These are phyloP conservation scores for Paecilomyces fulvus DNA, from an alignment of 2,329 filamentous ascomycete genomes.

Conservation along the genomic window DNA sequence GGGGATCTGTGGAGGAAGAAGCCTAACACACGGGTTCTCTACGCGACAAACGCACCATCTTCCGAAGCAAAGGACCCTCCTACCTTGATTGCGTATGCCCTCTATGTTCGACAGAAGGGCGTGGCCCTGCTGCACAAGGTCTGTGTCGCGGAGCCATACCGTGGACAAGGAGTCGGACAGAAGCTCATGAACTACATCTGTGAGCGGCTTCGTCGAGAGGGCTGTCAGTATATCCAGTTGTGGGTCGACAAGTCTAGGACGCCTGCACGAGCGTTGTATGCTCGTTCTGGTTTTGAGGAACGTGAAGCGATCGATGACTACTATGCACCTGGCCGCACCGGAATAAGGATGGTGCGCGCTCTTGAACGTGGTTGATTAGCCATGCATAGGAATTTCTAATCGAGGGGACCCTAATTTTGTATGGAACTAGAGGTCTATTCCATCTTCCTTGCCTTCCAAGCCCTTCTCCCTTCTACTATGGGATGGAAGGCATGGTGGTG, in stretches of 20 bases:
- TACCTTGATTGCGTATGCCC: constrained; percentile 38
- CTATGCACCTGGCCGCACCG: constrained; percentile 42
- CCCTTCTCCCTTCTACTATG: constrained; percentile 14
- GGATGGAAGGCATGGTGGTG: constrained; percentile 11
- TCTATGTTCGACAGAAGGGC: constrained; percentile 38
- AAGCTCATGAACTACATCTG: constrained; percentile 38
- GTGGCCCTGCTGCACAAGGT: constrained; percentile 44
- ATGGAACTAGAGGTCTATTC: neutral
- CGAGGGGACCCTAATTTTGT: neutral
- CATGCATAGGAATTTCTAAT: neutral
- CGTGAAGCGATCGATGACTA: constrained; percentile 40
- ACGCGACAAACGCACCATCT: constrained; percentile 16
- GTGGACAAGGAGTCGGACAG: constrained; percentile 39
- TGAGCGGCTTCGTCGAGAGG: constrained; percentile 35
- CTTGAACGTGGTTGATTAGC: constrained; percentile 18
- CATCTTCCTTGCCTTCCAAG: constrained; percentile 11
- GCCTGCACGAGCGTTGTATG: constrained; percentile 39
- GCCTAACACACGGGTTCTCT: constrained; percentile 39
- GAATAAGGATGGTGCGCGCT: constrained; percentile 35
- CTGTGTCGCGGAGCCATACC: constrained; percentile 39
- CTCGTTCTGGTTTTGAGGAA: constrained; percentile 38
- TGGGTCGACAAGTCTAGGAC: constrained; percentile 44
- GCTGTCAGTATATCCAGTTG: constrained; percentile 40
- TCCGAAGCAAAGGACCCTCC: constrained; percentile 3
- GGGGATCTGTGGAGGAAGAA: constrained; percentile 40